phyloP scores from a whole-genome alignment of 148 eudicot species.

The Vaccinium darrowii region DNA sequence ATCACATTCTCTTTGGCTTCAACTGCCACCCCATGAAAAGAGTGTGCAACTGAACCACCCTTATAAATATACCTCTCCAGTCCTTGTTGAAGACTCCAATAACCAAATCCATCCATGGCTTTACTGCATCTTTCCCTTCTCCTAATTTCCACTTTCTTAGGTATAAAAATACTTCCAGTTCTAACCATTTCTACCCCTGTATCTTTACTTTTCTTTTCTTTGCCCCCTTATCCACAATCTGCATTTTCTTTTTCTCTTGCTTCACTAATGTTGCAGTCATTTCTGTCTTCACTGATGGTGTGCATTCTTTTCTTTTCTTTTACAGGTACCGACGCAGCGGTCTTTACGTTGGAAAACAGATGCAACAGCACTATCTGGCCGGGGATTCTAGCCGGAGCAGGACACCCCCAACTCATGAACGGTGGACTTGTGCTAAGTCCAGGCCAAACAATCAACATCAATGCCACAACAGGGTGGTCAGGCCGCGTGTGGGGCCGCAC shows the following conservation, averaged over 20 bases:
- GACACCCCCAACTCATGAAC: constrained; percentile 15
- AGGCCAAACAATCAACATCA: not conserved
- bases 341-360: constrained; percentile 35
- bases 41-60: not conserved
- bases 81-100: not conserved
- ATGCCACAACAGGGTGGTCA: constrained; percentile 36
- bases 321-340: constrained; percentile 28
- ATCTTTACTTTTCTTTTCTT: too few species aligned
- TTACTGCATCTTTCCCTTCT: constrained; percentile 4
- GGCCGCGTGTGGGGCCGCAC: constrained; percentile 42
- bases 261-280: too few species aligned
- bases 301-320: not conserved
- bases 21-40: constrained; percentile 6
- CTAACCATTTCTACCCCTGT: not conserved
- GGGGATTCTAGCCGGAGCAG: constrained; percentile 26
- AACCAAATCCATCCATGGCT: not conserved
- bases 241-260: not conserved
- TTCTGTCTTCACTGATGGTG: too few species aligned
- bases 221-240: not conserved
- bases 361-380: constrained; percentile 40
- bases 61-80: not conserved
- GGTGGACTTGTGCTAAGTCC: constrained; percentile 32
- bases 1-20: not conserved
- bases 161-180: not conserved
- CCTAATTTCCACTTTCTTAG: constrained; percentile 4